A percentile compares a stretch with the other conserved stretches of the same genome.
phyloP scores from a whole-genome alignment of 2,329 filamentous ascomycete species.

The Cladophialophora yegresii region DNA sequence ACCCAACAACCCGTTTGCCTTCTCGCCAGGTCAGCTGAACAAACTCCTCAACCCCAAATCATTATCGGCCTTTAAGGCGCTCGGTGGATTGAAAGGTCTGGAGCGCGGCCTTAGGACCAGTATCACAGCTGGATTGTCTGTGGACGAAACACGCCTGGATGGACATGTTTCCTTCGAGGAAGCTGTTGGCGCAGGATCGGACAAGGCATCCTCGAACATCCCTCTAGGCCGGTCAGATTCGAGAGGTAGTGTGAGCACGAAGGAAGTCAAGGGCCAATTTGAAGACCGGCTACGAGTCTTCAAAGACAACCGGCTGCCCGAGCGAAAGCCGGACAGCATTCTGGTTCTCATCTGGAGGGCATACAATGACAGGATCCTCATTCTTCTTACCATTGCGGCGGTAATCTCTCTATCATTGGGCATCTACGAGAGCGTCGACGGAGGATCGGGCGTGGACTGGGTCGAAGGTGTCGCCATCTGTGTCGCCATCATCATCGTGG shows the following conservation, averaged over 20 bases:
- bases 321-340: constrained; percentile 64
- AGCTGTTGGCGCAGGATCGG: constrained; percentile 49
- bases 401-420: constrained; percentile 69
- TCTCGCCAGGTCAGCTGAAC: constrained; percentile 76
- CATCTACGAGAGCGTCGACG: constrained; percentile 65
- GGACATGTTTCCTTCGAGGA: constrained; percentile 72
- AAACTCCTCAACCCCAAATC: constrained; percentile 92
- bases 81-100: constrained; percentile 76
- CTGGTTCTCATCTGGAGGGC: constrained; percentile 66
- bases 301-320: constrained; percentile 63
- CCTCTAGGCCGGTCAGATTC: constrained; percentile 8
- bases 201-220: constrained; percentile 27
- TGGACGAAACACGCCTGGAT: constrained; percentile 69
- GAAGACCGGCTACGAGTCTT: constrained; percentile 63
- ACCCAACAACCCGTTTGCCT: constrained; percentile 80
- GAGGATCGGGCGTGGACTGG: constrained; percentile 59
- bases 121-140: constrained; percentile 70
- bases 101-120: constrained; percentile 77
- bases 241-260: constrained; percentile 12
- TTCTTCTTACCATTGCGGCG: constrained; percentile 68
- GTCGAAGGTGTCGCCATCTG: constrained; percentile 68
- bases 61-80: constrained; percentile 73
- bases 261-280: constrained; percentile 44
- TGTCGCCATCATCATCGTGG: constrained; percentile 66
- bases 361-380: constrained; percentile 73